Base-by-base conservation (phyloP, 2,329 filamentous ascomycete genomes). In the Alternaria dauci region DNA sequence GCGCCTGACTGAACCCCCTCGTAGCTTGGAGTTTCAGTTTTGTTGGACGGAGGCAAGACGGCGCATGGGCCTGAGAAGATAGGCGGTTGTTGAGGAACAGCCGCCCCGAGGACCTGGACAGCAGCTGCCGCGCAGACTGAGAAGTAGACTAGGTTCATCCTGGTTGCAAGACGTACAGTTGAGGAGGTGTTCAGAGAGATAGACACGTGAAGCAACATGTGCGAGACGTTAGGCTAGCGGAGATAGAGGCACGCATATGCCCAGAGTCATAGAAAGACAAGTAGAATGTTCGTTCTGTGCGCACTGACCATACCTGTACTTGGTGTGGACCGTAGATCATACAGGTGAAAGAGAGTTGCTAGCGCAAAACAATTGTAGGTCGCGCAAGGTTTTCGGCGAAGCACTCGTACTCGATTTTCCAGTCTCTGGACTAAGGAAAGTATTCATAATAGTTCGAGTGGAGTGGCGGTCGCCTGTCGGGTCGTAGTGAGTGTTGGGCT, bases 31-130 rank as follows among this genome's bases (percentile, higher is more conserved):
- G n/a, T 32, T 18, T 47, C 25, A 18, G 43, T 47, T 5, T 47
- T 18, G 43, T 47, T 47, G 18, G 43, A 47, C n/a, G 43, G 43
- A 18, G 43, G 43, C 12, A 47, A n/a, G 25, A 47, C 16, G 28
- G 43, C 43, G 43, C 43, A 47, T 47, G 43, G 43, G 7, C 43
- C 43, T 47, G 43, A 47, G 43, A 47, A 47, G 43, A 47, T 30
- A 12, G 43, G 43, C 5, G 26, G 18, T 32, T 14, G 26, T 47
- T 28, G 26, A 28, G 43, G 43, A 47, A 47, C 26, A 47, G 18
- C 26, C 16, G 9, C 43, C 26, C 26, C 43, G 12, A 47, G n/a
- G 9, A 28, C 43, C 43, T 47, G 43, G n/a, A 47, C 30, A 26
- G 43, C 43, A 47, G 43, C 43, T 18, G 43, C 43, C 43, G 43